These are phyloP conservation scores for Spergularia marina DNA, from an alignment of 148 eudicot genomes.

Conservation along the genomic window DNA sequence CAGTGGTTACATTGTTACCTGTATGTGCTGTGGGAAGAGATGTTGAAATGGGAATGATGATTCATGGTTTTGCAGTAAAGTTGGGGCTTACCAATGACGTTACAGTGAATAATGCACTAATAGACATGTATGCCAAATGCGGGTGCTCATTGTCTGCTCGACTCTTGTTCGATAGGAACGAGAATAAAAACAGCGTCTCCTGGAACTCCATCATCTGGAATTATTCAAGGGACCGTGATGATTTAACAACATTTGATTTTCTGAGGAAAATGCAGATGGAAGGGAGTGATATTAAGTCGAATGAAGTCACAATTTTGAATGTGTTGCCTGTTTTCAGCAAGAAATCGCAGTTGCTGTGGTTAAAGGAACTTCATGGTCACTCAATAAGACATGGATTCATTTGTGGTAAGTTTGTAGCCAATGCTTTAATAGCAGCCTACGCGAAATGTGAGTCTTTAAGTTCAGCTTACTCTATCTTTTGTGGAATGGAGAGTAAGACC, in stretches of 20 bases:
- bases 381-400: constrained; percentile 45
- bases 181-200: constrained; percentile 46
- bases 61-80: constrained; percentile 58
- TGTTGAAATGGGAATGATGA: constrained; percentile 36
- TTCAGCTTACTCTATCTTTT: constrained; percentile 39
- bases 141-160: constrained; percentile 42
- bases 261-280: constrained; percentile 41
- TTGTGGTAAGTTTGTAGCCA: constrained; percentile 42
- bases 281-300: constrained; percentile 20
- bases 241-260: constrained; percentile 32
- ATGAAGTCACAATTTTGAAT: constrained; percentile 54
- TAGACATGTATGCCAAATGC: constrained; percentile 71
- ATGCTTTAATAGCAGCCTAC: constrained; percentile 54
- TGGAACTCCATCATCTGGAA: constrained; percentile 62
- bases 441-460: constrained; percentile 49
- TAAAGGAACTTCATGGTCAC: constrained; percentile 67
- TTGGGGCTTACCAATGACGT: constrained; percentile 37
- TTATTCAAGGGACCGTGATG: constrained; percentile 42
- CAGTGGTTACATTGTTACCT: constrained; percentile 53
- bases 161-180: constrained; percentile 37
- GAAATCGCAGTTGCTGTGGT: constrained; percentile 30
- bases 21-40: constrained; percentile 44
- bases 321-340: constrained; percentile 46
- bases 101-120: constrained; percentile 52
- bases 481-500: constrained; percentile 31